phyloP scores from a whole-genome alignment of 2,329 filamentous ascomycete genomes.

The Ophiocordyceps polyrhachis-furcata region DNA sequence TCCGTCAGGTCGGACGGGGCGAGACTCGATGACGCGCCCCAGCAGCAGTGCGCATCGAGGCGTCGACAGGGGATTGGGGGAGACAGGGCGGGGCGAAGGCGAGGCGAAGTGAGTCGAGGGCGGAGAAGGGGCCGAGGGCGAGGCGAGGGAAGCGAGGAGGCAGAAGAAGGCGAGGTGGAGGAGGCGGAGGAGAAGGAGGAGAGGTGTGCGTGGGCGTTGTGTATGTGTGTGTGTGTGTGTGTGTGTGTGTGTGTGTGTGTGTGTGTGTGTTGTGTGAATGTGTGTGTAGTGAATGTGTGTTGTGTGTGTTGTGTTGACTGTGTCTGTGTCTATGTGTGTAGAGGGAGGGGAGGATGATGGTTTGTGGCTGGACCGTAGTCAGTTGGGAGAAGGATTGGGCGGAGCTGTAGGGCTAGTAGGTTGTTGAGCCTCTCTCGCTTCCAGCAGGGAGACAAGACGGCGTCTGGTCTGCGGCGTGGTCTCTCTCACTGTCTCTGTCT shows the following conservation, averaged over 20 bases:
- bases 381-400: neutral
- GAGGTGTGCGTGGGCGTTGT: neutral
- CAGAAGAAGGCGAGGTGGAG: neutral
- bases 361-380: neutral
- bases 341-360: neutral
- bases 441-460: neutral
- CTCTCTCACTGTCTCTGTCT: neutral
- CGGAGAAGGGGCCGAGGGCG: neutral
- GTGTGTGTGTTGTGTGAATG: neutral
- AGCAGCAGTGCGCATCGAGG: conserved; percentile 28
- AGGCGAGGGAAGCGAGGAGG: neutral
- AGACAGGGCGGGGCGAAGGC: neutral
- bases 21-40: conserved; percentile 20
- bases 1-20: conserved; percentile 23
- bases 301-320: too few species aligned
- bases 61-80: conserved; percentile 14
- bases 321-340: too few species aligned
- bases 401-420: neutral
- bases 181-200: neutral
- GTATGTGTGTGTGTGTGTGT: neutral
- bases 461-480: neutral
- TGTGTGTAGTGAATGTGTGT: neutral
- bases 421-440: neutral
- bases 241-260: neutral
- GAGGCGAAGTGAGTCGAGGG: neutral